These are phyloP conservation scores for Xerocomus potaroensis DNA, from an alignment of 768 basidiomycete species.

Conservation along the genomic window DNA sequence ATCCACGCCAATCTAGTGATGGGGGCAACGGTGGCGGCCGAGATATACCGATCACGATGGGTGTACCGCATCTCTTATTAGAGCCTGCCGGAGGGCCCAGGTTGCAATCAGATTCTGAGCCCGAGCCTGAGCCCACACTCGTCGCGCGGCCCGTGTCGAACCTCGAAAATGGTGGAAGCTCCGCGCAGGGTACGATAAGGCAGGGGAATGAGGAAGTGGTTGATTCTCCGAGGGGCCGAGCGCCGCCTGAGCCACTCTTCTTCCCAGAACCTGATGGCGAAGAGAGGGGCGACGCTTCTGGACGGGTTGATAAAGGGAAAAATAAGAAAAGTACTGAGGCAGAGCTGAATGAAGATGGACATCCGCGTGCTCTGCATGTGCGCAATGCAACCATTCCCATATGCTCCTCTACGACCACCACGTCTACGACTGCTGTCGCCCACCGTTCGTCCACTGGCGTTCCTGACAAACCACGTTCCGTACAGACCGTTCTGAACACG, in stretches of 20 bases:
- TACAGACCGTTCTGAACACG: constrained; percentile 49
- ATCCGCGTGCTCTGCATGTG: background rate
- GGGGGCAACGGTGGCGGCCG: background rate
- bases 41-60: constrained; percentile 2
- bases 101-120: constrained; percentile 2
- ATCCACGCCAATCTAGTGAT: background rate
- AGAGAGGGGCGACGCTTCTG: background rate
- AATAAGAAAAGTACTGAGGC: background rate
- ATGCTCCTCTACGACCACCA: no score
- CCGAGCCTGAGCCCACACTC: constrained; percentile 17
- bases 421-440: background rate
- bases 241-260: constrained; percentile 23
- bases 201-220: background rate
- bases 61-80: constrained; percentile 8
- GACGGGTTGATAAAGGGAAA: constrained; percentile 1
- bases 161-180: background rate
- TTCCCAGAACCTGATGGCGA: constrained; percentile 23
- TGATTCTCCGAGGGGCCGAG: constrained; percentile 9
- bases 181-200: background rate
- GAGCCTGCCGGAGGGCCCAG: background rate
- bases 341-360: background rate
- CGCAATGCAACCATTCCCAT: background rate
- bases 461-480: constrained; percentile 19
- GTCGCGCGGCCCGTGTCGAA: constrained; percentile 7
- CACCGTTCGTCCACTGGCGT: background rate